These are phyloP conservation scores for Ophiocordyceps polyrhachis-furcata DNA, from an alignment of 2,329 filamentous ascomycete species.

Conservation along the genomic window DNA sequence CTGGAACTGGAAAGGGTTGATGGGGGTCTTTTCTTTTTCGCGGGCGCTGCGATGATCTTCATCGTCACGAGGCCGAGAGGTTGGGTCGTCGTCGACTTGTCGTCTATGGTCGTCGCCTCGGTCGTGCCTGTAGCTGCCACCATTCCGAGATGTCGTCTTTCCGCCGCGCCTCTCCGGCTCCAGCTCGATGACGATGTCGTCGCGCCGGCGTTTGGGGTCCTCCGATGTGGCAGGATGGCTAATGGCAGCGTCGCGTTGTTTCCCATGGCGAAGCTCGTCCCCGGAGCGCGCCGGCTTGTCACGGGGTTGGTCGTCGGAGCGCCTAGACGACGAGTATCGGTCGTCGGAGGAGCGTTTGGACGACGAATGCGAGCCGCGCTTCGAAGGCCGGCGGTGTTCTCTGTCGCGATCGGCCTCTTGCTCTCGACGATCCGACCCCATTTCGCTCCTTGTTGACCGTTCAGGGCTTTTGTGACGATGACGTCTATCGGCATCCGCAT, in stretches of 20 bases:
- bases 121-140: conserved; percentile 8
- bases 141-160: conserved; percentile 7
- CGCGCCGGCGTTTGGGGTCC: conserved; percentile 5
- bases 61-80: conserved; percentile 8
- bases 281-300: conserved; percentile 14
- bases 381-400: conserved; percentile 10
- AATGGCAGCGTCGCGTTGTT: conserved; percentile 11
- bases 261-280: conserved; percentile 12
- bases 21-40: conserved; percentile 11
- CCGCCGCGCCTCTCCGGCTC: conserved; percentile 12
- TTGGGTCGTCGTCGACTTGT: conserved; percentile 11
- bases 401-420: conserved; percentile 7
- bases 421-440: conserved; percentile 6
- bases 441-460: conserved; percentile 3
- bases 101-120: conserved; percentile 11
- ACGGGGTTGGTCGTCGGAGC: conserved; percentile 11
- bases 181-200: conserved; percentile 11
- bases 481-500: conserved; percentile 5
- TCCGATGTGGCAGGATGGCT: conserved; percentile 5
- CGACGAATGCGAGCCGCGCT: conserved; percentile 12
- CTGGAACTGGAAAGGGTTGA: conserved; percentile 42
- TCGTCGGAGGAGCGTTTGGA: conserved; percentile 4
- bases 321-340: conserved; percentile 10
- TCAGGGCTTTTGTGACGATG: conserved; percentile 5
- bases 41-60: conserved; percentile 7